A percentile compares a stretch with the other conserved stretches of the same genome.
These are phyloP conservation scores for Sporothrix globosa DNA, from an alignment of 2,329 filamentous ascomycete species.

Conservation along the genomic window DNA sequence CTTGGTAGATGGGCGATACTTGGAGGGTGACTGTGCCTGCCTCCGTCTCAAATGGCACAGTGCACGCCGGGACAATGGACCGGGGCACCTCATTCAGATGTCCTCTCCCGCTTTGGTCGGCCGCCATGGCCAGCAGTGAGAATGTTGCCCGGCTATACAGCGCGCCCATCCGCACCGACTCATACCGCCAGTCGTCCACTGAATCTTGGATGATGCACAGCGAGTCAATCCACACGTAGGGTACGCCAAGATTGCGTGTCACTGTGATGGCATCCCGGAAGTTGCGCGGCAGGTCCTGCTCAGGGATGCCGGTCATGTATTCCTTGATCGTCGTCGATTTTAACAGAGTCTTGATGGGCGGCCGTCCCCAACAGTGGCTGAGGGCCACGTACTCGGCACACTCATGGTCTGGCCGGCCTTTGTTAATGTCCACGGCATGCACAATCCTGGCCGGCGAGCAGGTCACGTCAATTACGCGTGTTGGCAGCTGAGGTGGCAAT, in stretches of 20 bases:
- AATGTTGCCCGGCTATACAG: conserved; percentile 35
- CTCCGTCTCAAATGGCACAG: background rate
- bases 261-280: conserved; percentile 32
- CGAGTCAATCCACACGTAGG: conserved; percentile 35
- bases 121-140: conserved; percentile 31
- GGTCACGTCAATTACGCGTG: conserved; percentile 22
- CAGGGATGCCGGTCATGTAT: background rate
- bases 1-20: background rate
- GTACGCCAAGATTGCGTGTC: conserved; percentile 23
- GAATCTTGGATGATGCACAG: conserved; percentile 35
- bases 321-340: background rate
- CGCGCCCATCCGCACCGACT: conserved; percentile 36
- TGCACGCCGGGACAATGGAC: too few relatives aligned
- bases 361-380: conserved; percentile 31
- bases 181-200: conserved; percentile 29
- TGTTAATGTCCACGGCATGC: background rate
- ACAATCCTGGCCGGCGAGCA: conserved; percentile 7
- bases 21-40: background rate
- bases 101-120: background rate
- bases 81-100: background rate
- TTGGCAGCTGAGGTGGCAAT: conserved; percentile 21
- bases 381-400: conserved; percentile 28
- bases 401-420: background rate
- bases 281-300: background rate
- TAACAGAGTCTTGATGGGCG: background rate